Evolutionary conservation across 176 grass and related monocot species (phyloP), one percentile per base, ranked within the genome.

Genomic region (Ampelocalamus luodianensis): DNA sequence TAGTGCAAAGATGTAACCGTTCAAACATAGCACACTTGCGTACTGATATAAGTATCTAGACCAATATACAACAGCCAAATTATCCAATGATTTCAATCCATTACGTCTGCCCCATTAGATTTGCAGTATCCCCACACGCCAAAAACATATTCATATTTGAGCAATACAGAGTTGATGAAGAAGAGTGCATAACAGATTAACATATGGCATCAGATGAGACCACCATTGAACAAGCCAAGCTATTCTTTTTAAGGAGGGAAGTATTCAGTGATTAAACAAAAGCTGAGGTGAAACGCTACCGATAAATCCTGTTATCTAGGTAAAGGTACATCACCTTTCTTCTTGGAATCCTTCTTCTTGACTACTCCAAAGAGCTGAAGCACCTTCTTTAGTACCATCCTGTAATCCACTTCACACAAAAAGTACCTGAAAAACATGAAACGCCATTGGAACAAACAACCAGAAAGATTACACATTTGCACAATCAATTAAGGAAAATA

Each of bases 351-450:
- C 58, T 89, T 80, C 36, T 72, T 85, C 22, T 81, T 85, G 23
- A 76, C 56, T 78, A 83, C 13, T 68, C 89, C 77, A 56, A 90
- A 83, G 29, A 90, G 59, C 80, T 72, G 48, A 8, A 90, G 84
- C 68, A 87, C 22, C 84, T 87, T 90, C 46, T 79, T 87, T 6
- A 83, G 74, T 73, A 58, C 60, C 89, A 90, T 90, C 66, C 74
- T 60, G 18, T 3, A 38, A 67, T 77, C 81, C 55, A 40, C 15
- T 24, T 71, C 32, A 34, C 67, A 61, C 60, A 8, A 48, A 15
- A 39, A 18, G 14, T 68, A 60, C 67, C 89, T 87, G 89, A 48
- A 13, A 53, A 60, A 51, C 65, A 79, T 49, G 26, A 79, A 32
- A 78, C 16, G 10, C 11, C 74, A 73, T 66, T 51, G 18, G 11